Base-by-base conservation (phyloP, 2,329 filamentous ascomycete species). In the Fusarium dimerum region DNA sequence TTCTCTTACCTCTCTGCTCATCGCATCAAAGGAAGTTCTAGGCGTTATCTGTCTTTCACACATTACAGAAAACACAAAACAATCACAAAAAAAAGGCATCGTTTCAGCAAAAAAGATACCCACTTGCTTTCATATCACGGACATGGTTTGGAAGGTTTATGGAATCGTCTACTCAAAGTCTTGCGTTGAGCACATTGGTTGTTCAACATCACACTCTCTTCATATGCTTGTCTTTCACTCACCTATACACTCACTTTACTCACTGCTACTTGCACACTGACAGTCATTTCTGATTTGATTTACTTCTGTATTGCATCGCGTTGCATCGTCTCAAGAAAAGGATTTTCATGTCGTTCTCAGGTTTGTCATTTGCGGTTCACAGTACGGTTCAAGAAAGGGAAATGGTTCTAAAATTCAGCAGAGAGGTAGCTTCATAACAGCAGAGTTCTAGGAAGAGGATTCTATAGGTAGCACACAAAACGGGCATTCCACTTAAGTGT, bases 11-110 rank as follows among this genome's bases (percentile, higher is more conserved):
- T 48, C 44, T 46, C 44, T 12, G 39, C 18, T 41, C n/a, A 11
- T 16, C 40, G n/a, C 40, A 26, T 41, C 40, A 11, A 41, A 41
- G 32, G 32, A 36, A 12, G 10, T 11, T 12, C 32, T 12, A 9
- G 32, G 32, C 10, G 32, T 36, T 29, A 10, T 39, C 13, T 20
- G 20, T 2, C 15, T 45, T 36, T 43, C 40, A 16, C 40, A 32
- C 43, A 64, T 71, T 32, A 57, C 63, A 13, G 12, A 42, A 42
- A 26, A 42, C 29, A 42, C 40, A 17, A 17, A 17, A n/a, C 7
- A 11, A 20, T 43, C 41, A 29, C n/a, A 15, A 20, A 3, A 29
- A 10, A 29, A 43, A 18, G 42, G 30, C 41, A 11, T 32, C 16
- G 30, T 16, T n/a, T 30, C 18, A 32, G 29, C 29, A 13, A 30